phyloP scores from a whole-genome alignment of 495 filamentous ascomycete species.

The Neurospora sp. region DNA sequence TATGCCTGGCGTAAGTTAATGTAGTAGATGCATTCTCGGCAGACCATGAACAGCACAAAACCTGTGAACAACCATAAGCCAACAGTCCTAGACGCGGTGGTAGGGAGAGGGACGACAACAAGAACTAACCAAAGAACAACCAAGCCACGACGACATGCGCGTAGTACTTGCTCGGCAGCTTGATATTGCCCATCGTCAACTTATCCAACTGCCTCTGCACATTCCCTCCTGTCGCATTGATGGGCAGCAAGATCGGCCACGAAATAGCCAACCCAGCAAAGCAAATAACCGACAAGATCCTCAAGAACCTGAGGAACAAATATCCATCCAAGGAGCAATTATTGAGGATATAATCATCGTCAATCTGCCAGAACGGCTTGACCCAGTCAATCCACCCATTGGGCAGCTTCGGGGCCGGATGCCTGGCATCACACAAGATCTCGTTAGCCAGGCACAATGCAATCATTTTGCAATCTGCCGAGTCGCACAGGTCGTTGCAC shows the following conservation, averaged over 20 bases:
- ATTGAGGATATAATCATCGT: conserved; percentile 53
- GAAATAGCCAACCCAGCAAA: conserved; percentile 61
- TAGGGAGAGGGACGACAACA: not conserved
- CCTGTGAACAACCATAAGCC: conserved; percentile 20
- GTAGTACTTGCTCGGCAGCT: conserved; percentile 41
- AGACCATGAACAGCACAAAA: conserved; percentile 56
- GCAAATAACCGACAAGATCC: conserved; percentile 57
- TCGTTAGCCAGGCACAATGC: conserved; percentile 1
- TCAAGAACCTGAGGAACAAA: conserved; percentile 72
- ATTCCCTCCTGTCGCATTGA: conserved; percentile 63
- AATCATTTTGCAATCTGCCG: not conserved
- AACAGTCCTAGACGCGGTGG: not conserved
- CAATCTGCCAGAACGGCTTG: conserved; percentile 47
- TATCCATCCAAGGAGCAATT: conserved; percentile 65
- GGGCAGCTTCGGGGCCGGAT: conserved; percentile 54
- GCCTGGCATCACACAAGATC: conserved; percentile 30
- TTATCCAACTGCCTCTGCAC: conserved; percentile 49
- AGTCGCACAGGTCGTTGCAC: not conserved
- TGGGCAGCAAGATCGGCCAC: conserved; percentile 68
- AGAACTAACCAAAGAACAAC: conserved; percentile 55
- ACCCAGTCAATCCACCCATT: conserved; percentile 60
- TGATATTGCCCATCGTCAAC: conserved; percentile 59
- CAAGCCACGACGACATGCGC: conserved; percentile 50
- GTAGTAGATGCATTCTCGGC: conserved; percentile 58
- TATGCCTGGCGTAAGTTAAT: conserved; percentile 63